Evolutionary conservation across 73 alveolate genomes (phyloP).

Genomic region (Paramecium sonneborni): DNA sequence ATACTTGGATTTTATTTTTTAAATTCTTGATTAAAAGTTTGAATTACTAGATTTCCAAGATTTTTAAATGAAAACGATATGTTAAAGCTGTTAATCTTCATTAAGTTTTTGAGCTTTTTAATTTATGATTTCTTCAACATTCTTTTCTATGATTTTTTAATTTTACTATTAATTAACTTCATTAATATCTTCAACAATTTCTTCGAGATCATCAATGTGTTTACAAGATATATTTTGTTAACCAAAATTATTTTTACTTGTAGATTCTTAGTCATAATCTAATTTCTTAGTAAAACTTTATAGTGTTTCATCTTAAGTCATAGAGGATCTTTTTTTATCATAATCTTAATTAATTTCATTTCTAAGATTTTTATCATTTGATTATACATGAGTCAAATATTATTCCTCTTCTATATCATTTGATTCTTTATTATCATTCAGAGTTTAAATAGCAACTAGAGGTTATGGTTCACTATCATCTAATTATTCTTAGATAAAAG

Average conservation of each 20-base stretch:
- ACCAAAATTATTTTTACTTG: not conserved
- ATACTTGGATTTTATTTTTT: not conserved
- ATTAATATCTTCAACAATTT: not conserved
- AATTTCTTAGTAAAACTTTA: not conserved
- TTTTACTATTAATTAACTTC: not conserved
- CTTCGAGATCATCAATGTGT: conserved; percentile 2
- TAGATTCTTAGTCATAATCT: not conserved
- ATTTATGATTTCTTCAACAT: not conserved
- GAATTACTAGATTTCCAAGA: not conserved
- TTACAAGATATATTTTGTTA: not conserved
- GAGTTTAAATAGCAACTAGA: not conserved
- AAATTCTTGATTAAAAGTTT: not conserved
- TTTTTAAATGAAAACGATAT: not conserved
- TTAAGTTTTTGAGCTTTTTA: not conserved
- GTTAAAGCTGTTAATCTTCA: not conserved
- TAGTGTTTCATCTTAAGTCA: not conserved
- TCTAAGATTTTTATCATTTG: not conserved
- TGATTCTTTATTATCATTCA: not conserved
- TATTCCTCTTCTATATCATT: conserved; percentile 4
- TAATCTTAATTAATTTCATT: not conserved
- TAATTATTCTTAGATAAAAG: not conserved
- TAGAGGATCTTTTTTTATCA: not conserved
- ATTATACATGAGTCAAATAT: not conserved
- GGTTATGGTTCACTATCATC: conserved; percentile 52
- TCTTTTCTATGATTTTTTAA: not conserved